These are phyloP conservation scores for Mycena crocata DNA, from an alignment of 768 basidiomycete genomes.

Conservation along the genomic window DNA sequence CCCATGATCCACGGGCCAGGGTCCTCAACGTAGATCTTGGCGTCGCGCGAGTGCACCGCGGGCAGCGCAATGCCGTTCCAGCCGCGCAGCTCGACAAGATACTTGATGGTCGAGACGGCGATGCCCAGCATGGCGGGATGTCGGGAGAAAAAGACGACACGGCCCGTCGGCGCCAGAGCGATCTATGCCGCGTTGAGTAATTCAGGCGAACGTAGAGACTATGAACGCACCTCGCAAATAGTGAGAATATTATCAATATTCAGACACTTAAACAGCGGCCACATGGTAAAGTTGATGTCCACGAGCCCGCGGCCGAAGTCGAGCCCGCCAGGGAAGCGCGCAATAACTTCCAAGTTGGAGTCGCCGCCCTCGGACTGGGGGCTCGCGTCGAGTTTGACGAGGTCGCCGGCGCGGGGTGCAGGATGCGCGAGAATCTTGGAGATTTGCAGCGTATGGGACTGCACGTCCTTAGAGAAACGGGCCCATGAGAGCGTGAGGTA, in stretches of 20 bases:
- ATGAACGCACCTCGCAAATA: constrained; percentile 78
- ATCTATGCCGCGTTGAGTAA: constrained; percentile 58
- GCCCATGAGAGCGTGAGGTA: constrained; percentile 97
- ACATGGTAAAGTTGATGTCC: constrained; percentile 96
- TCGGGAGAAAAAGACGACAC: constrained; percentile 87
- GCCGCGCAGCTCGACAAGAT: constrained; percentile 91
- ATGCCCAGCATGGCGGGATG: constrained; percentile 94
- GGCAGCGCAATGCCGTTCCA: constrained; percentile 92
- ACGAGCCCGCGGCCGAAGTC: constrained; percentile 93
- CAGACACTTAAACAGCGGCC: constrained; percentile 93
- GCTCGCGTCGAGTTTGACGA: constrained; percentile 88
- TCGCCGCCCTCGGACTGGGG: constrained; percentile 66
- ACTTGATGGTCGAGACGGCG: constrained; percentile 91
- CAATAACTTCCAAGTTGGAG: constrained; percentile 81
- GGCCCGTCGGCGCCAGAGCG: constrained; percentile 88
- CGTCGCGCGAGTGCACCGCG: constrained; percentile 88
- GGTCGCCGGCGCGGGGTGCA: constrained; percentile 87
- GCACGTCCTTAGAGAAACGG: constrained; percentile 93
- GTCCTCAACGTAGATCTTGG: constrained; percentile 94
- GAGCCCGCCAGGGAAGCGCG: constrained; percentile 92
- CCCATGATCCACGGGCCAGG: constrained; percentile 98
- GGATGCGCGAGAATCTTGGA: constrained; percentile 90
- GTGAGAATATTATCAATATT: constrained; percentile 95
- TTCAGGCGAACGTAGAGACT: neutral
- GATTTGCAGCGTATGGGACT: constrained; percentile 91